Evolutionary conservation across 345 rosid species (phyloP).

Genomic region (Pistacia atlantica): DNA sequence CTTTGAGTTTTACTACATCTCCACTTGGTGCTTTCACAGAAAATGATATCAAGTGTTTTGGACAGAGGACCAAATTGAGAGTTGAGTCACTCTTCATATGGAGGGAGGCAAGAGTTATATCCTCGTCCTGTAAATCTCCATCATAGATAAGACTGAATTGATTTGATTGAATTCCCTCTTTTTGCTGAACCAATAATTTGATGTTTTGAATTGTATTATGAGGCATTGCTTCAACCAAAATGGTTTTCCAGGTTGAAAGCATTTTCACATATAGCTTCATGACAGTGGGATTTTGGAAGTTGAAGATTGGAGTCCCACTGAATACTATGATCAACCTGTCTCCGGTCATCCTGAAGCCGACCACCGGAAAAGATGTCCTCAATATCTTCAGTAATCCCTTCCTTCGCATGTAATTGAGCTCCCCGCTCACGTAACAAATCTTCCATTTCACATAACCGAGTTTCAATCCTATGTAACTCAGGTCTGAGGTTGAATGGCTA

Average conservation of each 20-base stretch:
- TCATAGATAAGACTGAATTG: conserved; percentile 30
- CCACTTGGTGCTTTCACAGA: conserved; percentile 24
- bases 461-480: no score
- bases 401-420: conserved; percentile 27
- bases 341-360: conserved; percentile 23
- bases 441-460: no score
- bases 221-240: conserved; percentile 25
- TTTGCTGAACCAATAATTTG: conserved; percentile 26
- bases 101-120: conserved; percentile 27
- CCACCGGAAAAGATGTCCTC: conserved; percentile 31
- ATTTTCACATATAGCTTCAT: conserved; percentile 26
- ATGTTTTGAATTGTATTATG: conserved; percentile 27
- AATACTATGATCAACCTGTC: conserved; percentile 33
- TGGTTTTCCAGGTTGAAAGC: conserved; percentile 16
- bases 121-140: conserved; percentile 35
- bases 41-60: conserved; percentile 27
- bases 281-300: conserved; percentile 5
- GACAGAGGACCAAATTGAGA: conserved; percentile 27
- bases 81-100: conserved; percentile 24
- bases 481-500: no score
- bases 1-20: conserved; percentile 25
- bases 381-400: conserved; percentile 21
- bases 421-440: no score
- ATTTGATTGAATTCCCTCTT: conserved; percentile 28
- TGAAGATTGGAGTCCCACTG: conserved; percentile 26